These are phyloP conservation scores for Stromatinia cepivora DNA, from an alignment of 2,329 filamentous ascomycete genomes.

Conservation along the genomic window DNA sequence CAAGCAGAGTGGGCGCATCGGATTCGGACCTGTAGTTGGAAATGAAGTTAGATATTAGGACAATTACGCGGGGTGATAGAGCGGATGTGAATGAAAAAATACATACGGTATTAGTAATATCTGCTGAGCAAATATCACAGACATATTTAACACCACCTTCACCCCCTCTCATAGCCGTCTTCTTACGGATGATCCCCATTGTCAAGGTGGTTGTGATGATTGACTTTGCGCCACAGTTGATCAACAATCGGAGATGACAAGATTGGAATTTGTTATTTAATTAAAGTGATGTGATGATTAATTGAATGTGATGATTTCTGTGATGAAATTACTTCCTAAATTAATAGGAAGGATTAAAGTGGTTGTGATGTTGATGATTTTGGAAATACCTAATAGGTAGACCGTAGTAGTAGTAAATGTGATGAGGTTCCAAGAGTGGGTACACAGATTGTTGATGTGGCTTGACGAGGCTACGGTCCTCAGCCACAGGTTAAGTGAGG, in stretches of 20 bases:
- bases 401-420: background rate
- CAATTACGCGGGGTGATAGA: background rate
- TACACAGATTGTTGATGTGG: background rate
- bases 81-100: background rate
- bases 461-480: slow-evolving; percentile 6
- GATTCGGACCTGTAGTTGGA: slow-evolving; percentile 74
- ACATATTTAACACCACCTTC: slow-evolving; percentile 94
- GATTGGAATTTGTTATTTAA: background rate
- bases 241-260: background rate
- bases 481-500: background rate
- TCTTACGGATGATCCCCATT: slow-evolving; percentile 97
- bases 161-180: slow-evolving; percentile 79
- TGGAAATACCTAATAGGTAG: background rate
- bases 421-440: slow-evolving; percentile 15
- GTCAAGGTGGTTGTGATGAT: slow-evolving; percentile 7
- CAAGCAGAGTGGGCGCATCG: slow-evolving; percentile 77
- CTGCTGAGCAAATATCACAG: slow-evolving; percentile 93
- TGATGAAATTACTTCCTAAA: background rate
- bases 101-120: slow-evolving; percentile 93
- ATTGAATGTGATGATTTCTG: background rate
- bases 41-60: slow-evolving; percentile 12
- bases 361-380: background rate
- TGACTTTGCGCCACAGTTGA: slow-evolving; percentile 18
- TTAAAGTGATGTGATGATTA: background rate
- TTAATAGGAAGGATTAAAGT: slow-evolving; percentile 1